phyloP scores from a whole-genome alignment of 2,329 filamentous ascomycete genomes.

The Curvularia lunata region DNA sequence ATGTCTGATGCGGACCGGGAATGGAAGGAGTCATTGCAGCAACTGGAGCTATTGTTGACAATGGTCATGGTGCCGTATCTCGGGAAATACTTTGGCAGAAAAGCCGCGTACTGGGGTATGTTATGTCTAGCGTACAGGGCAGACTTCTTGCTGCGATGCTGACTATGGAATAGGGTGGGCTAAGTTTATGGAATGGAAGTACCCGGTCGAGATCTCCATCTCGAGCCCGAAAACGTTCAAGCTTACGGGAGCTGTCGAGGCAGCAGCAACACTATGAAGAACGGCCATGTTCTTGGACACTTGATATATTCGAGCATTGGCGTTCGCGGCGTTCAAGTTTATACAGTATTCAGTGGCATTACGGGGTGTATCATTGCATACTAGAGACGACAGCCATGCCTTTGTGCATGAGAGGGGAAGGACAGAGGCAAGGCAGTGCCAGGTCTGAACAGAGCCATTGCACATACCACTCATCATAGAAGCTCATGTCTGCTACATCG shows the following conservation, averaged over 20 bases:
- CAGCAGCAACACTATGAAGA: conserved; percentile 52
- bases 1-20: conserved; percentile 89
- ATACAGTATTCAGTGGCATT: not conserved
- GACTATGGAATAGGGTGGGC: conserved; percentile 74
- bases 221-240: conserved; percentile 57
- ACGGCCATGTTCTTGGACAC: not conserved
- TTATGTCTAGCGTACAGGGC: conserved; percentile 24
- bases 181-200: conserved; percentile 93
- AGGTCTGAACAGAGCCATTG: not conserved
- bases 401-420: not conserved
- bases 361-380: conserved; percentile 2
- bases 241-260: conserved; percentile 54
- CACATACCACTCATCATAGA: not conserved
- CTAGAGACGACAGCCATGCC: not conserved
- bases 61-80: conserved; percentile 95
- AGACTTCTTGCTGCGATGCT: conserved; percentile 1
- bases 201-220: conserved; percentile 74
- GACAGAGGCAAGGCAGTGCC: not conserved
- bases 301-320: conserved; percentile 18
- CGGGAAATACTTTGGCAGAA: conserved; percentile 93
- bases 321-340: conserved; percentile 16
- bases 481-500: too few species aligned
- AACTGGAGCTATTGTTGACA: conserved; percentile 88
- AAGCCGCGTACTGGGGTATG: conserved; percentile 96
- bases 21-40: conserved; percentile 93